A percentile compares a stretch with the other conserved stretches of the same genome.
Conservation (phyloP, 2,329 filamentous ascomycete species). For the Monosporascus sp. region DNA sequence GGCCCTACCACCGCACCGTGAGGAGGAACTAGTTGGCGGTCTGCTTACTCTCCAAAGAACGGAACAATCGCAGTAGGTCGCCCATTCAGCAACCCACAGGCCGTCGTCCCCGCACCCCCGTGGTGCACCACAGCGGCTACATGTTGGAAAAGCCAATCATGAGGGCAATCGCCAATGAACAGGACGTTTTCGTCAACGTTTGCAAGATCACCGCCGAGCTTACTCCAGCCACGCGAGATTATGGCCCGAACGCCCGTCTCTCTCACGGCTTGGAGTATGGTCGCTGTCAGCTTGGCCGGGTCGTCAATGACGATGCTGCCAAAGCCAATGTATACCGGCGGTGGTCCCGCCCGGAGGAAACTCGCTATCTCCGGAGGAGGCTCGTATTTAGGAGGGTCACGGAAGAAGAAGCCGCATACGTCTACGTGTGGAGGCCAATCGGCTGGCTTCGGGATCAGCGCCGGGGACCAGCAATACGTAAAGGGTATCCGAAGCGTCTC, state of each 20-base stretch:
- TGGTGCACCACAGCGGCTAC: constrained; percentile 54
- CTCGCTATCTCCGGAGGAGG: constrained; percentile 59
- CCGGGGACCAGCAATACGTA: constrained; percentile 85
- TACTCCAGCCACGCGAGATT: constrained; percentile 34
- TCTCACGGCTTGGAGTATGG: constrained; percentile 36
- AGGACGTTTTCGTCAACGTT: constrained; percentile 28
- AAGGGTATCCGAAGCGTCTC: constrained; percentile 69
- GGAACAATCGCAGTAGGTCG: constrained; percentile 50
- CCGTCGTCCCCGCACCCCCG: constrained; percentile 55
- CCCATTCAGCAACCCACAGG: constrained; percentile 45
- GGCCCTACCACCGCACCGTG: background rate
- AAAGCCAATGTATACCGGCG: constrained; percentile 78
- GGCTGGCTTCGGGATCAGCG: constrained; percentile 70
- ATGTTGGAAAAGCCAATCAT: constrained; percentile 53
- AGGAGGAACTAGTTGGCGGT: background rate
- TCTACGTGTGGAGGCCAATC: constrained; percentile 68
- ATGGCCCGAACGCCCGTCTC: constrained; percentile 42
- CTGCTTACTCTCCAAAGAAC: constrained; percentile 36
- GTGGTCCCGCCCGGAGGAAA: constrained; percentile 63
- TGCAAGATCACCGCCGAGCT: constrained; percentile 3
- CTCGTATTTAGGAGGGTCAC: constrained; percentile 60
- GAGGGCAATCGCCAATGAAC: constrained; percentile 49
- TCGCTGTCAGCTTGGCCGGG: constrained; percentile 31
- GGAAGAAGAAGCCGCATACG: constrained; percentile 71
- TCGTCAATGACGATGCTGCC: constrained; percentile 70